phyloP scores from a whole-genome alignment of 2,329 filamentous ascomycete species.

The Xylaria sp. region DNA sequence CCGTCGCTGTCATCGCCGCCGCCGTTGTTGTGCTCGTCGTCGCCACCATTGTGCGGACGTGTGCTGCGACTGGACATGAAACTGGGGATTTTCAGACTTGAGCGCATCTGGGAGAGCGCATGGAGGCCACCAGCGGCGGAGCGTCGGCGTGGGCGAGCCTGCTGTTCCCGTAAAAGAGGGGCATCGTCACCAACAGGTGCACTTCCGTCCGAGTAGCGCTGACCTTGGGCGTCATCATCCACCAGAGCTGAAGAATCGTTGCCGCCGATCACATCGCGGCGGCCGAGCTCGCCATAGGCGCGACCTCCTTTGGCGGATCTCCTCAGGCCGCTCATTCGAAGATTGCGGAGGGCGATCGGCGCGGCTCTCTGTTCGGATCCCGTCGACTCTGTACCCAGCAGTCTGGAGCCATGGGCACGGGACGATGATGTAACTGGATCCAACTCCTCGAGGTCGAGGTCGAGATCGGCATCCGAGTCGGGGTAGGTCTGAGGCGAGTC shows the following conservation, averaged over 20 bases:
- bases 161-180: conserved; percentile 70
- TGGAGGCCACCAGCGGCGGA: conserved; percentile 56
- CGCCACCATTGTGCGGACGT: conserved; percentile 55
- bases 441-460: conserved; percentile 82
- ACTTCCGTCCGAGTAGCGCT: conserved; percentile 70
- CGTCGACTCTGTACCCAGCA: conserved; percentile 64
- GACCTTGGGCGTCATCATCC: conserved; percentile 67
- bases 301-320: conserved; percentile 65
- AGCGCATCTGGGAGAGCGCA: conserved; percentile 60
- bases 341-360: conserved; percentile 76
- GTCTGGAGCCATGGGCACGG: conserved; percentile 50
- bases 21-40: conserved; percentile 52
- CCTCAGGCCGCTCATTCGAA: conserved; percentile 73
- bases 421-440: conserved; percentile 66
- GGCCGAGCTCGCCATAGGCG: conserved; percentile 70
- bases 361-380: conserved; percentile 59
- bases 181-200: conserved; percentile 75
- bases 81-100: conserved; percentile 71
- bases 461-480: conserved; percentile 81
- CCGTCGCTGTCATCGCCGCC: conserved; percentile 58
- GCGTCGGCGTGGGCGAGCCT: conserved; percentile 49
- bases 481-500: conserved; percentile 75
- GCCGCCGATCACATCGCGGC: conserved; percentile 64
- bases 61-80: conserved; percentile 65
- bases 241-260: conserved; percentile 76